Evolutionary conservation across 345 rosid species (phyloP).

Genomic region (Firmiana major): DNA sequence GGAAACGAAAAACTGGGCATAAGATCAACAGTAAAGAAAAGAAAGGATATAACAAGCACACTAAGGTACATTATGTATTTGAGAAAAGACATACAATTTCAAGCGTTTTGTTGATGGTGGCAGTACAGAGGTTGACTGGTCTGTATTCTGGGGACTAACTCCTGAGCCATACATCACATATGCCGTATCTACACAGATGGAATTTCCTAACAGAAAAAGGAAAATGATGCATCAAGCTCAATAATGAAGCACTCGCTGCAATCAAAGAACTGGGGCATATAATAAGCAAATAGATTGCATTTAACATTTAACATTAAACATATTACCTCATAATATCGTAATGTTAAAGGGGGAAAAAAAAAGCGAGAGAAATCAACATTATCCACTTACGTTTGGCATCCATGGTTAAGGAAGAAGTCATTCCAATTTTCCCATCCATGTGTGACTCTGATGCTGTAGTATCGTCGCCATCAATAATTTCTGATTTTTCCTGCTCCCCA

Average conservation of each 20-base stretch:
- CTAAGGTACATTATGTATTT: background rate
- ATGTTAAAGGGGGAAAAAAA: background rate
- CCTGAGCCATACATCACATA: constrained; percentile 29
- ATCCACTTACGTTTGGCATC: constrained; percentile 37
- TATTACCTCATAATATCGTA: background rate
- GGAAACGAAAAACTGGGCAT: background rate
- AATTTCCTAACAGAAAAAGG: constrained; percentile 31
- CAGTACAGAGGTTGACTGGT: constrained; percentile 29
- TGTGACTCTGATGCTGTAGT: constrained; percentile 22
- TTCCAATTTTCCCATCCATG: constrained; percentile 16
- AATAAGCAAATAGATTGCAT: background rate
- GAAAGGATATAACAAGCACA: background rate
- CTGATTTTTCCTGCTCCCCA: constrained; percentile 30
- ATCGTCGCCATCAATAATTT: constrained; percentile 27
- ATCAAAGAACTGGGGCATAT: background rate
- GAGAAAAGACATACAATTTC: constrained; percentile 35
- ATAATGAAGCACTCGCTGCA: background rate
- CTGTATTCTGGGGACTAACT: constrained; percentile 29
- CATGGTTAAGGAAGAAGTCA: constrained; percentile 21
- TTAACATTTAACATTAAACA: background rate
- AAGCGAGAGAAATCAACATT: background rate
- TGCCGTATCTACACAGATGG: constrained; percentile 19
- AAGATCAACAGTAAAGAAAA: background rate
- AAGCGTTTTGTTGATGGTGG: constrained; percentile 49
- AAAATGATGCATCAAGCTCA: constrained; percentile 3